Percentiles rank a stretch among this genome's conserved stretches.
Conservation (phyloP, 2,329 filamentous ascomycete genomes). For the Coleophoma cylindrospora region DNA sequence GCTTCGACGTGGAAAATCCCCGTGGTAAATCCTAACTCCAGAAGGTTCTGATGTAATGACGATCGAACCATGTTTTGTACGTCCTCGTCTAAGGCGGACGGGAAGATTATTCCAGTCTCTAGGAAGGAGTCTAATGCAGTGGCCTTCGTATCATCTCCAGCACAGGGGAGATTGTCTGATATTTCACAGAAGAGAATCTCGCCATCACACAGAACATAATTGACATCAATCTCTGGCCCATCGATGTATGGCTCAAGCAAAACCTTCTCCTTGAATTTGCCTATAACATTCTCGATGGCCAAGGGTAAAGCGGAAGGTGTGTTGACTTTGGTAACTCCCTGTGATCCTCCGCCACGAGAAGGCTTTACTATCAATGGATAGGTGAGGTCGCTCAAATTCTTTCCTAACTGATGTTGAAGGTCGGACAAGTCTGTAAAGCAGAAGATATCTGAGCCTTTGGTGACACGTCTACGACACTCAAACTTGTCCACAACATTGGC, state of each 20-base stretch:
- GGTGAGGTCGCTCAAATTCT: not conserved
- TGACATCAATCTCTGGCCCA: not conserved
- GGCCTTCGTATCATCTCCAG: no score
- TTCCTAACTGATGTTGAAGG: not conserved
- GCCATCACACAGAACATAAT: no score
- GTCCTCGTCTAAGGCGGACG: no score
- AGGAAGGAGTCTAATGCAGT: no score
- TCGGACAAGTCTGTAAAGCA: no score
- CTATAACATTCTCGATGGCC: not conserved
- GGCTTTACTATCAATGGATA: not conserved
- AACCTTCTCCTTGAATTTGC: not conserved
- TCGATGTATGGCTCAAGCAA: not conserved
- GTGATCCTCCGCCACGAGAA: not conserved
- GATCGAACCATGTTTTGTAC: no score
- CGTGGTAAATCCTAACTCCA: no score
- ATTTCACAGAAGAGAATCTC: not conserved
- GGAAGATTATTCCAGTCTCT: no score
- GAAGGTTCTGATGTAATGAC: no score
- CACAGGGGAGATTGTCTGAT: not conserved
- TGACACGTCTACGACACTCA: not conserved
- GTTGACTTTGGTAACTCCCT: not conserved
- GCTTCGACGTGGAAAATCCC: no score
- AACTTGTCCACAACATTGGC: not conserved
- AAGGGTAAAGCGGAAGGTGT: not conserved
- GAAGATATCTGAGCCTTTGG: no score